Conservation (phyloP, 2,329 filamentous ascomycete genomes). For the Aspergillus brunneoviolaceus region DNA sequence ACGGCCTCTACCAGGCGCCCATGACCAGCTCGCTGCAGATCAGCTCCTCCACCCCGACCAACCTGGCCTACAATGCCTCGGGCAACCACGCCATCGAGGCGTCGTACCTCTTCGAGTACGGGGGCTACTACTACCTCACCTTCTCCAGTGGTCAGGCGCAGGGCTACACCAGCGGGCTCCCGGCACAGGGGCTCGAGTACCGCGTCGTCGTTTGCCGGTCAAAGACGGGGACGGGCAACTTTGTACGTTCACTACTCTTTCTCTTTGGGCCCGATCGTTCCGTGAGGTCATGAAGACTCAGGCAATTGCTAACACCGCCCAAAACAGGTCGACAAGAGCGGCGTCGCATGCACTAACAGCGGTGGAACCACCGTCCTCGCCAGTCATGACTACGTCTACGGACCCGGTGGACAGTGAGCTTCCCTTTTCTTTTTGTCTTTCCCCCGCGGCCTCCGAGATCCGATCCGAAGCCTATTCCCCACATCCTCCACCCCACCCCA, state of each 20-base stretch:
- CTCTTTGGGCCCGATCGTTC: too few species aligned
- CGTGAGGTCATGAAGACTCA: too few species aligned
- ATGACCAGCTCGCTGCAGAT: conserved; percentile 40
- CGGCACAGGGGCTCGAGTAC: conserved; percentile 61
- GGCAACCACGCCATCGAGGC: conserved; percentile 59
- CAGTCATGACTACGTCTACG: conserved; percentile 62
- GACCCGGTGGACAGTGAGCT: conserved; percentile 65
- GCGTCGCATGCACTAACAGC: conserved; percentile 53
- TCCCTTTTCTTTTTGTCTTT: background rate
- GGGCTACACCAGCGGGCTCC: conserved; percentile 53
- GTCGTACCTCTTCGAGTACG: conserved; percentile 55
- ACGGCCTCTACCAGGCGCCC: conserved; percentile 60
- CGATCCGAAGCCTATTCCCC: background rate
- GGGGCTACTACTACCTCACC: conserved; percentile 63
- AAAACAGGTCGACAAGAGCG: conserved; percentile 52
- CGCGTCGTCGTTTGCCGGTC: conserved; percentile 64
- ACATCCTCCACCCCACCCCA: background rate
- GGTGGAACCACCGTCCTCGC: conserved; percentile 63
- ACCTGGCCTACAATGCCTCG: conserved; percentile 56
- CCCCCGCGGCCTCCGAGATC: background rate
- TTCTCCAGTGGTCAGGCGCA: conserved; percentile 61
- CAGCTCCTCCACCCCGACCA: conserved; percentile 37
- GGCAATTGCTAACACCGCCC: conserved; percentile 2
- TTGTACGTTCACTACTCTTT: conserved; percentile 40
- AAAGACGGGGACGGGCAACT: conserved; percentile 52